phyloP scores from a whole-genome alignment of 495 filamentous ascomycete genomes.

The Thermochaetoides thermophila region DNA sequence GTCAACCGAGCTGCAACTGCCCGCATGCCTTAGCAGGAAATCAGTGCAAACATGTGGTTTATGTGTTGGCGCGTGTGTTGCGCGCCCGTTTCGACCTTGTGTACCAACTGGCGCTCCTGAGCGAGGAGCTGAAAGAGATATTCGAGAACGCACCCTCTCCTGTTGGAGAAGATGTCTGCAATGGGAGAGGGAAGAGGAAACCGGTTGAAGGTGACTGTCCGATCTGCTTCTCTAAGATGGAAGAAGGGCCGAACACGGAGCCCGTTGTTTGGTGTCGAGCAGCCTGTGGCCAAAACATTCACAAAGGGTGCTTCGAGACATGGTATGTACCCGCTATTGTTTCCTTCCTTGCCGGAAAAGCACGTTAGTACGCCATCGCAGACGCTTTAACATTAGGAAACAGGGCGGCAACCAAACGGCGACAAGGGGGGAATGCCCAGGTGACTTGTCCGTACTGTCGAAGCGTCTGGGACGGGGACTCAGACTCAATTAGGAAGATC shows the following conservation, averaged over 20 bases:
- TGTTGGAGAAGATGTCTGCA: conserved; percentile 5
- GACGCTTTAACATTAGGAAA: conserved; percentile 31
- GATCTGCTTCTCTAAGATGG: conserved; percentile 62
- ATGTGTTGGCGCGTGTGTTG: conserved; percentile 50
- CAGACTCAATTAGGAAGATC: conserved; percentile 32
- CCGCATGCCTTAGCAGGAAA: conserved; percentile 46
- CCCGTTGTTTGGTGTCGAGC: conserved; percentile 55
- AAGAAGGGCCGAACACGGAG: conserved; percentile 28
- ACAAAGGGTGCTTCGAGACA: conserved; percentile 54
- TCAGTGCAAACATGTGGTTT: conserved; percentile 50
- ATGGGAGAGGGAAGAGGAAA: conserved; percentile 27
- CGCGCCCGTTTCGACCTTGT: conserved; percentile 46
- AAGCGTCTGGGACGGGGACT: conserved; percentile 44
- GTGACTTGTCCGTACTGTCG: conserved; percentile 53
- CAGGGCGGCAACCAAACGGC: conserved; percentile 1
- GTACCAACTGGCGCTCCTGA: conserved; percentile 62
- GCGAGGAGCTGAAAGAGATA: conserved; percentile 47
- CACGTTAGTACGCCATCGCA: no score
- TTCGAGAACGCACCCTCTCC: conserved; percentile 38
- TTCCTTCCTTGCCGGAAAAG: no score
- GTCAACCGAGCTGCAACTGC: conserved; percentile 50
- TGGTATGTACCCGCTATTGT: conserved; percentile 56
- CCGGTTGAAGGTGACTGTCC: conserved; percentile 59
- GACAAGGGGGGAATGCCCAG: no score
- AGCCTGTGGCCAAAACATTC: conserved; percentile 67